Evolutionary conservation across 2,329 filamentous ascomycete genomes (phyloP), one percentile per base, ranked within the genome.

Genomic region (Ceratocystis colombiana): DNA sequence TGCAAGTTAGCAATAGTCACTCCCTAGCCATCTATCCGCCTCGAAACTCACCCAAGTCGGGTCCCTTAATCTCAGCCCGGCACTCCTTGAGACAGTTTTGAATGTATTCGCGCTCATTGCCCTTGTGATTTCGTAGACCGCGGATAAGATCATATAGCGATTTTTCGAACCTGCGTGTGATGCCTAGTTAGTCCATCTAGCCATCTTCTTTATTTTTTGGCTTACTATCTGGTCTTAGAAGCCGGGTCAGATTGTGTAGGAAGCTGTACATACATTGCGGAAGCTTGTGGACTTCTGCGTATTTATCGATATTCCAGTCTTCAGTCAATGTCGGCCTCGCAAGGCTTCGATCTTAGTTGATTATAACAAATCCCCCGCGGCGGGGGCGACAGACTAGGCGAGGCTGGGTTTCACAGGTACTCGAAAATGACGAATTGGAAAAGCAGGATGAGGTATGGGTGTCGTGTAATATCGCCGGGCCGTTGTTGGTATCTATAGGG

Each of bases 101-200:
- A 68, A 99, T 95, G 76, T 97, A 99, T 74, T 95, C 90, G 75
- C 88, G 89, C 78, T 99, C 94, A 73, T 87, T 88, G 72, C 93
- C 93, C 77, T 96, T 96, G 79, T 97, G 92, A 75, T 93, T 94
- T 71, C 94, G 88, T 74, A 99, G 80, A 72, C 94, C 94, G 77
- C 92, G 85, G 73, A 99, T 99, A 80, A 99, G 92, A 84, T 97
- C 93, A 77, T 96, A 96, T 22, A 99, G 84, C 53, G 94, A 96
- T 78, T 99, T 99, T 77, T 99, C 94, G 79, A 99, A 99, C 94
- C 92, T 97, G 28, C 17, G 22, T n/a, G 55, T 33, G 22, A 59
- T 20, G 20, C 10, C 48, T 64, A 64, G 46, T 53, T 48, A 55
- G 46, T 25, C 30, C 48, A 22, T 44, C n/a, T 57, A 41, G 37